Evolutionary conservation across 2,329 filamentous ascomycete genomes (phyloP).

Genomic region (Botrytis porri): DNA sequence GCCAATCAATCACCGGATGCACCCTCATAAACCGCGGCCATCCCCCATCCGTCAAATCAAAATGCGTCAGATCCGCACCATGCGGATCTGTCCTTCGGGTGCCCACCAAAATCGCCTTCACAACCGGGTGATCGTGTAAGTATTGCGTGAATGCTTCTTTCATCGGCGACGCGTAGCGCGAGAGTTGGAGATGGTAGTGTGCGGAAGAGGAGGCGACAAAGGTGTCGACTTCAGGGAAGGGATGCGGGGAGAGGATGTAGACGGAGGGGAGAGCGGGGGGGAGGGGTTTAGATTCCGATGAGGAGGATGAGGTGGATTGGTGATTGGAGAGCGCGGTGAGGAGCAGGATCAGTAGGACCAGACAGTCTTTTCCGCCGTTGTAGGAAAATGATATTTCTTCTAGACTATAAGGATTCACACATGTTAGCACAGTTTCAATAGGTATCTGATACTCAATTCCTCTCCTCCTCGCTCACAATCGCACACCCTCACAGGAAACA

Average conservation of each 20-base stretch:
- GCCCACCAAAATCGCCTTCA: constrained; percentile 82
- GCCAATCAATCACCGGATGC: constrained; percentile 97
- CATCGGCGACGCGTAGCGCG: constrained; percentile 76
- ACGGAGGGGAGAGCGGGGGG: constrained; percentile 65
- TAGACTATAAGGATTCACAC: constrained; percentile 49
- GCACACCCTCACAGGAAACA: background rate
- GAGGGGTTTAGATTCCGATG: constrained; percentile 35
- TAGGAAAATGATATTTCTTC: constrained; percentile 85
- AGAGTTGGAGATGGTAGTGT: constrained; percentile 72
- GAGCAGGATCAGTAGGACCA: constrained; percentile 86
- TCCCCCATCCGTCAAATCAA: constrained; percentile 81
- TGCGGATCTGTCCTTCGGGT: constrained; percentile 92
- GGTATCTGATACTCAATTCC: constrained; percentile 7
- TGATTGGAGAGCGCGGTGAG: constrained; percentile 47
- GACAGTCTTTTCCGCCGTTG: constrained; percentile 97
- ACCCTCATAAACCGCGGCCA: constrained; percentile 94
- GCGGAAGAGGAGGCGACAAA: constrained; percentile 70
- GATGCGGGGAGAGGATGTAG: constrained; percentile 82
- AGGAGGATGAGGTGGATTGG: constrained; percentile 40
- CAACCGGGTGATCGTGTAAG: constrained; percentile 57
- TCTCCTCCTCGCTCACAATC: background rate
- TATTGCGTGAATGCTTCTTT: constrained; percentile 77
- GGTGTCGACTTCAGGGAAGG: constrained; percentile 80
- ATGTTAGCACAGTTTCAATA: background rate
- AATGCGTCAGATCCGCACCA: constrained; percentile 72